A percentile compares a stretch with the other conserved stretches of the same genome.
Evolutionary conservation across 2,329 filamentous ascomycete species (phyloP).

Genomic region (Epichloe gansuensis): DNA sequence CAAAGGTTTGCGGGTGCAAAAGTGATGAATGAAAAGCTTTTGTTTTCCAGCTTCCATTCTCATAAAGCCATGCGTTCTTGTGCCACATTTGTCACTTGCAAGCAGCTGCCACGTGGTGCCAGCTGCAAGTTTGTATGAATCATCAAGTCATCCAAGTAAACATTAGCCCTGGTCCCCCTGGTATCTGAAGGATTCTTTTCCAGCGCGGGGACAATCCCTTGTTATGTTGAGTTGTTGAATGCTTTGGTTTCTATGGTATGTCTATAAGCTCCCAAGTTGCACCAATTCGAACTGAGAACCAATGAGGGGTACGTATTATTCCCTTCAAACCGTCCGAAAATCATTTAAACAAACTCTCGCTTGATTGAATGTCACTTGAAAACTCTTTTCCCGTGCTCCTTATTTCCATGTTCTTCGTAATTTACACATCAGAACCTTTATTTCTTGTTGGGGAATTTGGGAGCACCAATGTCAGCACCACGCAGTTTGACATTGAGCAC

Average conservation of each 20-base stretch:
- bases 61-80: neutral
- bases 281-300: neutral
- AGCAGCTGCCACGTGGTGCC: neutral
- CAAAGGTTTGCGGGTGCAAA: neutral
- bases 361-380: slow-evolving; percentile 1
- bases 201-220: slow-evolving; percentile 2
- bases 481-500: slow-evolving; percentile 80
- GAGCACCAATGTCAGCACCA: slow-evolving; percentile 71
- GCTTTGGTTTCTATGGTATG: slow-evolving; percentile 5
- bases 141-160: neutral
- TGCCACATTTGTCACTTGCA: neutral
- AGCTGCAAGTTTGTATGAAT: neutral
- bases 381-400: neutral
- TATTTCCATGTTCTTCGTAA: neutral
- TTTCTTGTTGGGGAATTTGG: slow-evolving; percentile 67
- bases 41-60: neutral
- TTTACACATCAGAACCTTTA: slow-evolving; percentile 7
- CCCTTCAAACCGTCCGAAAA: neutral
- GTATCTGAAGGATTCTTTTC: neutral
- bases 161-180: neutral
- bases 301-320: neutral
- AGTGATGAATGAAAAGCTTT: neutral
- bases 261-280: slow-evolving; percentile 5
- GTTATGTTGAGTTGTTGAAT: neutral
- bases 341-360: slow-evolving; percentile 1